Conservation (phyloP, 106 monocot genomes). For the Apostasia ramifera region DNA sequence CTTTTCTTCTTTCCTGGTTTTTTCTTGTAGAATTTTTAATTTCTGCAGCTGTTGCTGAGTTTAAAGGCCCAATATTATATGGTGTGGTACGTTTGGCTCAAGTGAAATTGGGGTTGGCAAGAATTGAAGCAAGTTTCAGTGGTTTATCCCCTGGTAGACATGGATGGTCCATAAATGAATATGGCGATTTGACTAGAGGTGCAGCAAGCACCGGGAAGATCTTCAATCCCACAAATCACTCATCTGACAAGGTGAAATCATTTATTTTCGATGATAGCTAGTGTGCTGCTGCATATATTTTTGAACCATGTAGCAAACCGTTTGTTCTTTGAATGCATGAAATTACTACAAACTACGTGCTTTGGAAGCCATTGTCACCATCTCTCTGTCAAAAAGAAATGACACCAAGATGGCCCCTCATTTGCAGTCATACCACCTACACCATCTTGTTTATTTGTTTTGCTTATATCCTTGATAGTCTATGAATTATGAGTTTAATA, state of each 20-base stretch:
- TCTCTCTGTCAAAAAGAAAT: too few species aligned
- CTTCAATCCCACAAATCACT: slow-evolving; percentile 38
- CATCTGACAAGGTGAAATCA: slow-evolving; percentile 36
- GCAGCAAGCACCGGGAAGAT: slow-evolving; percentile 61
- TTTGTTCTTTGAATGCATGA: too few species aligned
- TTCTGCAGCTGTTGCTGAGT: slow-evolving; percentile 89
- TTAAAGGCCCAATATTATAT: slow-evolving; percentile 81
- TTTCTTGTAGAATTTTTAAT: slow-evolving; percentile 65
- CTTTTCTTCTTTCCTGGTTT: neutral
- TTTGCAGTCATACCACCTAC: too few species aligned
- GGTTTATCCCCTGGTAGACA: slow-evolving; percentile 81
- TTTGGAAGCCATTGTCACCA: too few species aligned
- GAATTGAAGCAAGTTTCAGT: slow-evolving; percentile 83
- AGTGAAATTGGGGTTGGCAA: slow-evolving; percentile 80
- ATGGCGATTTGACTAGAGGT: slow-evolving; percentile 85
- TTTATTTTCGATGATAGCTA: neutral
- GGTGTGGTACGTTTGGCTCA: slow-evolving; percentile 86
- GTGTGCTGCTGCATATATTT: too few species aligned
- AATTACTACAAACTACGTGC: too few species aligned
- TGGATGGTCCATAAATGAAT: slow-evolving; percentile 85
- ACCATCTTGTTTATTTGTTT: too few species aligned
- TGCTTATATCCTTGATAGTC: too few species aligned
- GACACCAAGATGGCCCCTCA: too few species aligned
- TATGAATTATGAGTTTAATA: too few species aligned
- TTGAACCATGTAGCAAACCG: too few species aligned